These are phyloP conservation scores for Azolla pinnata DNA, from an alignment of 75 land plant species.

Conservation along the genomic window DNA sequence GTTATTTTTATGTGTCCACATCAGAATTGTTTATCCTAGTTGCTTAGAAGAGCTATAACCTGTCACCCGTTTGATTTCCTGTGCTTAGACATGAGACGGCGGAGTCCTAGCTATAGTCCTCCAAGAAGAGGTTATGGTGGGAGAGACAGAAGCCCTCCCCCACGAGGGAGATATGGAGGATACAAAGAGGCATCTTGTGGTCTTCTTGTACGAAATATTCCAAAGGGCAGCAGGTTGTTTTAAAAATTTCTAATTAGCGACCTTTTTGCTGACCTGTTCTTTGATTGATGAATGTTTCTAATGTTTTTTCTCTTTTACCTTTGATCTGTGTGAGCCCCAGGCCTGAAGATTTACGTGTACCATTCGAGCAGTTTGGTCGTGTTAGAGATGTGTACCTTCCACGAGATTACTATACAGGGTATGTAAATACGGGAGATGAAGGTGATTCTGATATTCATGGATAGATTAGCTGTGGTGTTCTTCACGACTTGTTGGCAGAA, in stretches of 20 bases:
- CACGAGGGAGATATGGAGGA: slow-evolving; percentile 38
- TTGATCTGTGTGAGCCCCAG: slow-evolving; percentile 23
- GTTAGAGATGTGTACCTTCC: slow-evolving; percentile 91
- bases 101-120: slow-evolving; percentile 54
- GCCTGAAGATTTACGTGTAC: slow-evolving; percentile 68
- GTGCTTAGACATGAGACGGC: slow-evolving; percentile 61
- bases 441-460: too few species aligned
- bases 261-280: too few species aligned
- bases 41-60: too few species aligned
- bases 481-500: too few species aligned
- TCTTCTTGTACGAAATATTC: slow-evolving; percentile 66
- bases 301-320: background rate
- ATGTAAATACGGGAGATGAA: slow-evolving; percentile 8
- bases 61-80: too few species aligned
- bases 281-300: background rate
- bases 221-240: slow-evolving; percentile 71
- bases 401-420: slow-evolving; percentile 83
- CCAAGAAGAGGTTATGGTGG: slow-evolving; percentile 56
- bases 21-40: too few species aligned
- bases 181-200: slow-evolving; percentile 37
- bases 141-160: slow-evolving; percentile 35
- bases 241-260: too few species aligned
- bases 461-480: too few species aligned
- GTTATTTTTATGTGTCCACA: too few species aligned
- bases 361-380: slow-evolving; percentile 79